A percentile compares a stretch with the other conserved stretches of the same genome.
These are phyloP conservation scores for Chaetomium globosum DNA, from an alignment of 2,329 filamentous ascomycete species.

Conservation along the genomic window DNA sequence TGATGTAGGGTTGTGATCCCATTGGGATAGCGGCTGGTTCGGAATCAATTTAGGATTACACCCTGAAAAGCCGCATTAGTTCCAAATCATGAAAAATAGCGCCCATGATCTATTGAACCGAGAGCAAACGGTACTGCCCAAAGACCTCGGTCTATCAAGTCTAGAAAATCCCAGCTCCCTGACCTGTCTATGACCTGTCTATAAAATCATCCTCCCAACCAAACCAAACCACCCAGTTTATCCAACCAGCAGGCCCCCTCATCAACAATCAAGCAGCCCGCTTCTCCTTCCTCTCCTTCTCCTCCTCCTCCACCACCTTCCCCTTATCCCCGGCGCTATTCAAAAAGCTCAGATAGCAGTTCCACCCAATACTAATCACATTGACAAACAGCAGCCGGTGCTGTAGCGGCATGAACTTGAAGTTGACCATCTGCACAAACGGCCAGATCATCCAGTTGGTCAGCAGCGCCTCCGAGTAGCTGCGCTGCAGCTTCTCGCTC, in stretches of 20 bases:
- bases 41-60: neutral
- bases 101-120: slow-evolving; percentile 10
- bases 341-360: slow-evolving; percentile 64
- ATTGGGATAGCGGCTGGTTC: slow-evolving; percentile 11
- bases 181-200: slow-evolving; percentile 9
- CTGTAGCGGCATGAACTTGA: slow-evolving; percentile 81
- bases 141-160: neutral
- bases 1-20: neutral
- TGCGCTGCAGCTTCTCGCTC: slow-evolving; percentile 69
- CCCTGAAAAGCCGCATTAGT: neutral
- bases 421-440: slow-evolving; percentile 80
- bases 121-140: neutral
- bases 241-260: neutral
- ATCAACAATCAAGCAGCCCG: neutral
- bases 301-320: neutral
- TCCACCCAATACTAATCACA: slow-evolving; percentile 70
- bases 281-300: neutral
- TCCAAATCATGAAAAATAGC: neutral
- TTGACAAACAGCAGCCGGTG: slow-evolving; percentile 87
- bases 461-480: slow-evolving; percentile 70
- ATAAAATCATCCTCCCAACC: neutral
- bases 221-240: slow-evolving; percentile 1
- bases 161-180: slow-evolving; percentile 10
- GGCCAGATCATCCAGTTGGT: slow-evolving; percentile 93
- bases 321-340: slow-evolving; percentile 50